Evolutionary conservation across 306 rosid genomes (phyloP).

Genomic region (Rosa chinensis): DNA sequence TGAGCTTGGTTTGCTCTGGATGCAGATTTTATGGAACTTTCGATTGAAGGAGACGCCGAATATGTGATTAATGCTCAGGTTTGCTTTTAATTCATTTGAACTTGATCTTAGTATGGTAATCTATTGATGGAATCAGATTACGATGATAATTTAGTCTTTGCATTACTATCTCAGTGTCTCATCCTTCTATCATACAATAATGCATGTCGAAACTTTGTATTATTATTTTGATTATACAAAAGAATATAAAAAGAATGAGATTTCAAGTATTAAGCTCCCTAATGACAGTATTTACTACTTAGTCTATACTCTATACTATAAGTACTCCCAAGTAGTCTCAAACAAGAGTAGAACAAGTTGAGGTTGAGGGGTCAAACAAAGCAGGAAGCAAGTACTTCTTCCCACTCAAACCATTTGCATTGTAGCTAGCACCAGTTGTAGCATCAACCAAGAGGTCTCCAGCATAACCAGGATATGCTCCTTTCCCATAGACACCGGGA

Average conservation of each 20-base stretch:
- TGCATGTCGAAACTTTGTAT: not conserved
- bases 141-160: not conserved
- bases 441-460: conserved; percentile 55
- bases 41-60: not conserved
- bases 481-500: conserved; percentile 58
- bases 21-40: not conserved
- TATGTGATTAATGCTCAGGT: not conserved
- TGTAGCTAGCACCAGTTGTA: conserved; percentile 60
- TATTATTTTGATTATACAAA: not conserved
- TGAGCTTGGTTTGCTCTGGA: not conserved
- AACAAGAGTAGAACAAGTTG: conserved; percentile 49
- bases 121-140: not conserved
- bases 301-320: not conserved
- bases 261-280: not conserved
- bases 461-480: conserved; percentile 74
- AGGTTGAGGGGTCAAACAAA: conserved; percentile 48
- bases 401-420: conserved; percentile 47
- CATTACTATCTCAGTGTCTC: not conserved
- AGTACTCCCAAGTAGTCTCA: conserved; percentile 7
- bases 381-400: conserved; percentile 63
- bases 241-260: not conserved
- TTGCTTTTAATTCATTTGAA: not conserved
- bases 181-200: not conserved
- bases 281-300: not conserved
- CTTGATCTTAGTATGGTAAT: not conserved